These are phyloP conservation scores for Calcarisporium arbuscula DNA, from an alignment of 2,329 filamentous ascomycete species.

Conservation along the genomic window DNA sequence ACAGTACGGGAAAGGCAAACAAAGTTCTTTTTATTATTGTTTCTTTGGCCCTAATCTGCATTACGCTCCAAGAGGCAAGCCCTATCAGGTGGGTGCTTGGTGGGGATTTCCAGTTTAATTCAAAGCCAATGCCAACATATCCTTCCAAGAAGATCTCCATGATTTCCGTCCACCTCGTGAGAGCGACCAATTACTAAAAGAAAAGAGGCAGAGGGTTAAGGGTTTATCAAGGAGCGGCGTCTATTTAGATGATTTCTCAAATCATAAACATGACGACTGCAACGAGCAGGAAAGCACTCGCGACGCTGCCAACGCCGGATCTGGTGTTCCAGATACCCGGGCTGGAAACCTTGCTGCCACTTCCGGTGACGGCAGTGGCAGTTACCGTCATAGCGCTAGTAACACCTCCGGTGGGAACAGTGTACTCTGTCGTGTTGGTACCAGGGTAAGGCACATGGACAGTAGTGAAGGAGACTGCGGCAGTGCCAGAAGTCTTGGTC, in stretches of 20 bases:
- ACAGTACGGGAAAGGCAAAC: too few species aligned
- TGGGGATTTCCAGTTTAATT: too few species aligned
- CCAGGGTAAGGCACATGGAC: conserved; percentile 23
- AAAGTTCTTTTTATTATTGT: too few species aligned
- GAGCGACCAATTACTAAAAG: too few species aligned
- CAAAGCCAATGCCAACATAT: too few species aligned
- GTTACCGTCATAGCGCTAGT: conserved; percentile 14
- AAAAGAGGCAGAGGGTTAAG: too few species aligned
- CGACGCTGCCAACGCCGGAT: conserved; percentile 25
- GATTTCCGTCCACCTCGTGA: too few species aligned
- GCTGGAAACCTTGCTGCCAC: conserved; percentile 24
- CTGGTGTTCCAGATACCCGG: conserved; percentile 21
- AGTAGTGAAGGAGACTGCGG: conserved; percentile 24
- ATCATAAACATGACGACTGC: conserved; percentile 26
- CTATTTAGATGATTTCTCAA: conserved; percentile 16
- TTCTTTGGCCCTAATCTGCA: too few species aligned
- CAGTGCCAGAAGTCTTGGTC: conserved; percentile 23
- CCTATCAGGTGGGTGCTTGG: too few species aligned
- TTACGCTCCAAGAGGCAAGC: too few species aligned
- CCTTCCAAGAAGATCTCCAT: too few species aligned
- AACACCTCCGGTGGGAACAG: conserved; percentile 18
- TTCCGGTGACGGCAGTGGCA: conserved; percentile 23
- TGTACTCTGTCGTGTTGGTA: conserved; percentile 21
- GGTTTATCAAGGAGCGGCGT: too few species aligned
- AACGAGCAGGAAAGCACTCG: conserved; percentile 29